phyloP scores from a whole-genome alignment of 352 stramenopile species.

The Phytophthora multivora region DNA sequence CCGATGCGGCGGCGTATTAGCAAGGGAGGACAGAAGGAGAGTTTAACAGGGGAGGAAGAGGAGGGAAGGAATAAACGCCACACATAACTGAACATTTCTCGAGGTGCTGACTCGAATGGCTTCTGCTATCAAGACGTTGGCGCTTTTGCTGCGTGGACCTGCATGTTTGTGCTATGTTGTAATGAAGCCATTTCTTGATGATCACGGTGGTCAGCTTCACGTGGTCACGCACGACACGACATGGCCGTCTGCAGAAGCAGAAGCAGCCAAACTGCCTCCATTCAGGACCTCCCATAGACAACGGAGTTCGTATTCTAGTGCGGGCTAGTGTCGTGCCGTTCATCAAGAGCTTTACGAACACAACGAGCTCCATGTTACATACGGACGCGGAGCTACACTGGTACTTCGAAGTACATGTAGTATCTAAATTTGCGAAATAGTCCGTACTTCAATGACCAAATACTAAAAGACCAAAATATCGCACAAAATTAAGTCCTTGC shows the following conservation, averaged over 20 bases:
- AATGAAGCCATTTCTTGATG: slow-evolving; percentile 19
- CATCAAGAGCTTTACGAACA: no score
- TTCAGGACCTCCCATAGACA: no score
- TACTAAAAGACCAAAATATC: neutral
- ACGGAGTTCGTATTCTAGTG: no score
- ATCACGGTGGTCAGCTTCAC: slow-evolving; percentile 9
- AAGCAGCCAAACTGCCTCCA: no score
- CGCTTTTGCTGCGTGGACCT: slow-evolving; percentile 7
- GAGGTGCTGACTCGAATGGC: neutral
- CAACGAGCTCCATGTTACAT: no score
- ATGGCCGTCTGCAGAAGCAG: no score
- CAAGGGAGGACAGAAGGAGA: slow-evolving; percentile 20
- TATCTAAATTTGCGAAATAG: no score
- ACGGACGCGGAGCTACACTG: no score
- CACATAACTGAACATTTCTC: slow-evolving; percentile 17
- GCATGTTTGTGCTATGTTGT: neutral
- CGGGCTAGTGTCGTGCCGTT: neutral
- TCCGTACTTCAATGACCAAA: slow-evolving; percentile 19
- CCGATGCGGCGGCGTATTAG: slow-evolving; percentile 22
- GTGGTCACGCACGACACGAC: neutral
- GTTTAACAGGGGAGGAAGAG: slow-evolving; percentile 14
- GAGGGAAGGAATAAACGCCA: slow-evolving; percentile 33
- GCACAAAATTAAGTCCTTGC: neutral
- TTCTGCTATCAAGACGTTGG: neutral
- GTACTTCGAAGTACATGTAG: no score